Evolutionary conservation across 352 stramenopile genomes (phyloP).

Genomic region (Phytophthora boehmeriae): DNA sequence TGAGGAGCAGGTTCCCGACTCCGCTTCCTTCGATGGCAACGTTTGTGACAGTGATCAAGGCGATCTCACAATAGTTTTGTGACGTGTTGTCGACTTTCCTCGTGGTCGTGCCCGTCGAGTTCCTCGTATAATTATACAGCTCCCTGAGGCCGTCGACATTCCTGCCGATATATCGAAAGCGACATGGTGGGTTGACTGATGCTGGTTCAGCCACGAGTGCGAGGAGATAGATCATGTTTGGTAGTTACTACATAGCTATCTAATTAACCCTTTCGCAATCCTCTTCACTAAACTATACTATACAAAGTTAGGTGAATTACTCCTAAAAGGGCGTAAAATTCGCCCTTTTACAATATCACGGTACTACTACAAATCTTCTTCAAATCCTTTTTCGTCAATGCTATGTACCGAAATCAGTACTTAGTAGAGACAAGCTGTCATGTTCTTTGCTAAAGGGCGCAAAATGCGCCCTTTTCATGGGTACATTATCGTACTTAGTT

Average conservation of each 20-base stretch:
- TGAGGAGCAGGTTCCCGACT: conserved; percentile 7
- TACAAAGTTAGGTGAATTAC: too few species aligned
- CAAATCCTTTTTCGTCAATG: too few species aligned
- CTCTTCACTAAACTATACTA: too few species aligned
- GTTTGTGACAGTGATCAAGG: neutral
- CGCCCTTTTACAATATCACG: too few species aligned
- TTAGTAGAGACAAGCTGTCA: too few species aligned
- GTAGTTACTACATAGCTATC: neutral
- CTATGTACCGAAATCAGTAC: too few species aligned
- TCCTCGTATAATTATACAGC: neutral
- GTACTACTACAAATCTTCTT: too few species aligned
- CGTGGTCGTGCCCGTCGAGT: neutral
- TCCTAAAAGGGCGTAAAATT: too few species aligned
- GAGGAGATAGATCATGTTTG: neutral
- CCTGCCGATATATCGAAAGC: neutral
- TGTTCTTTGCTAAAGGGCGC: too few species aligned
- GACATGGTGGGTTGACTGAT: neutral
- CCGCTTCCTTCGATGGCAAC: conserved; percentile 2
- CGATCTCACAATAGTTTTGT: neutral
- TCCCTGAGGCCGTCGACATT: neutral
- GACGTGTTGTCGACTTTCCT: neutral
- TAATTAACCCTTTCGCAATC: too few species aligned
- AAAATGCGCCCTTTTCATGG: too few species aligned
- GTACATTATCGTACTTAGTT: too few species aligned
- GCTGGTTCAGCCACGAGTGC: neutral